A percentile compares a stretch with the other conserved stretches of the same genome.
phyloP scores from a whole-genome alignment of 2,329 filamentous ascomycete genomes.

The Fusarium fujikuroi region DNA sequence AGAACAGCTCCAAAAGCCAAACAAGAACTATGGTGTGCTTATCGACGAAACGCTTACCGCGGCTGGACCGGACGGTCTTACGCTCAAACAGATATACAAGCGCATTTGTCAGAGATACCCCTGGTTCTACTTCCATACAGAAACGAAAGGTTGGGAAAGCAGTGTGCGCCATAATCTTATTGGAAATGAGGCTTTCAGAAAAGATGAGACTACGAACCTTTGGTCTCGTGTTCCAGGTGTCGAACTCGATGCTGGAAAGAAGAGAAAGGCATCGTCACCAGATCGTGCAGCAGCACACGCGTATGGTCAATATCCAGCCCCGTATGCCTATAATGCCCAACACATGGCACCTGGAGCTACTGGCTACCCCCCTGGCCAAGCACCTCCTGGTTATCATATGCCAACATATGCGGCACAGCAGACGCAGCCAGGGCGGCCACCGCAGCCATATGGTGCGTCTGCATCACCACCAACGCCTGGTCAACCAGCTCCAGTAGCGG shows the following conservation, averaged over 20 bases:
- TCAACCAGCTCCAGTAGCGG: conserved; percentile 37
- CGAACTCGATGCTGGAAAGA: conserved; percentile 70
- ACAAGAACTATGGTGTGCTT: conserved; percentile 70
- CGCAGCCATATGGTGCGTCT: conserved; percentile 46
- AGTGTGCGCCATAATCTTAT: conserved; percentile 73
- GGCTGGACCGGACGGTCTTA: conserved; percentile 64
- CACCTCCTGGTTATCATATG: conserved; percentile 49
- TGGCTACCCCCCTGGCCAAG: conserved; percentile 50
- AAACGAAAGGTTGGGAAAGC: conserved; percentile 74
- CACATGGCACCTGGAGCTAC: conserved; percentile 49
- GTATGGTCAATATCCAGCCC: conserved; percentile 48
- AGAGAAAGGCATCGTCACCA: conserved; percentile 65
- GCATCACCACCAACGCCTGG: conserved; percentile 43
- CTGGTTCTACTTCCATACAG: conserved; percentile 68
- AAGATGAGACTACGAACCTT: conserved; percentile 65
- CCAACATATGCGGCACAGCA: conserved; percentile 49
- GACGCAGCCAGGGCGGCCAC: conserved; percentile 43
- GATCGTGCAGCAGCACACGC: conserved; percentile 57
- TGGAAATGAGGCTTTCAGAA: conserved; percentile 69
- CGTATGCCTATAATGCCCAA: conserved; percentile 50
- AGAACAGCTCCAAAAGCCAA: conserved; percentile 69
- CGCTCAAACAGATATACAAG: conserved; percentile 72
- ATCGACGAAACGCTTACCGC: conserved; percentile 69
- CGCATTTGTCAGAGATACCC: conserved; percentile 68
- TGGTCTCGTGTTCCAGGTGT: conserved; percentile 69